These are phyloP conservation scores for Cyclocybe cylindracea DNA, from an alignment of 768 basidiomycete species.

Conservation along the genomic window DNA sequence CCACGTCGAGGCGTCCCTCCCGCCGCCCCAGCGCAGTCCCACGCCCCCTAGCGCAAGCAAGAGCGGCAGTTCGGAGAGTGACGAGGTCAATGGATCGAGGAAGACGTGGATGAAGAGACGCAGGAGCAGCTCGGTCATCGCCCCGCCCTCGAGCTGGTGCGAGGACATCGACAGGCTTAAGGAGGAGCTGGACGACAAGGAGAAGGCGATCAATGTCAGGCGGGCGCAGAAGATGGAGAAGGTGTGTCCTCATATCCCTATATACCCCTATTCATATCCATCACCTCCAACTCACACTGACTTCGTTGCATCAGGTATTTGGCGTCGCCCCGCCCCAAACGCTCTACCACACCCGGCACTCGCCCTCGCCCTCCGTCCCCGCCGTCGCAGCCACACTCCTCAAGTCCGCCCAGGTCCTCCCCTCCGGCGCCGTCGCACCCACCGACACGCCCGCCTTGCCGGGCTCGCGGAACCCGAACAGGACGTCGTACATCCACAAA, in stretches of 20 bases:
- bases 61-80: slow-evolving; percentile 19
- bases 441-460: slow-evolving; percentile 18
- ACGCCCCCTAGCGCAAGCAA: neutral
- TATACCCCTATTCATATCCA: slow-evolving; percentile 1
- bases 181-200: slow-evolving; percentile 68
- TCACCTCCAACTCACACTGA: too few species aligned
- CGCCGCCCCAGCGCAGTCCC: slow-evolving; percentile 11
- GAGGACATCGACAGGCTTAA: slow-evolving; percentile 63
- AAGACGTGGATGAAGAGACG: slow-evolving; percentile 49
- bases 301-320: slow-evolving; percentile 80
- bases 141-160: slow-evolving; percentile 47
- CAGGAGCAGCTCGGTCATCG: slow-evolving; percentile 55
- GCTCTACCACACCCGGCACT: slow-evolving; percentile 70
- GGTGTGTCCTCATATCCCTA: slow-evolving; percentile 39
- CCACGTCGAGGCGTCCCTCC: slow-evolving; percentile 24
- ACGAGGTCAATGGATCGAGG: slow-evolving; percentile 21
- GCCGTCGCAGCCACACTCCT: slow-evolving; percentile 5
- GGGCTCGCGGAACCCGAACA: slow-evolving; percentile 45
- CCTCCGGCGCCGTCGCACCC: slow-evolving; percentile 9
- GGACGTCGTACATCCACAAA: slow-evolving; percentile 45
- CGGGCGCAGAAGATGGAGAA: slow-evolving; percentile 88
- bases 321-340: slow-evolving; percentile 79
- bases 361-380: slow-evolving; percentile 37
- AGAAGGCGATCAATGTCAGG: slow-evolving; percentile 79
- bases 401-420: neutral